Base-by-base conservation (phyloP, 331 rosid species). In the Quercus phellos region DNA sequence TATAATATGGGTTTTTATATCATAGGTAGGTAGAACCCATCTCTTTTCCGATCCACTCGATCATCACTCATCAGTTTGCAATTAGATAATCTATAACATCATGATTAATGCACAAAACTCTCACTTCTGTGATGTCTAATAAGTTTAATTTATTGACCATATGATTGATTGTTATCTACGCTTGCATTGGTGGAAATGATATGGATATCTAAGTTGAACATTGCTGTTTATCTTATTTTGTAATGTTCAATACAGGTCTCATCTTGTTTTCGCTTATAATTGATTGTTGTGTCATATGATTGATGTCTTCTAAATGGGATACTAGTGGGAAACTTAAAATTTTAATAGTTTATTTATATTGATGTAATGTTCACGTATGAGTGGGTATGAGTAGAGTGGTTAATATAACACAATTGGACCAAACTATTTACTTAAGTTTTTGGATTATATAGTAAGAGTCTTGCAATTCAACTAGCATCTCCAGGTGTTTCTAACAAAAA, bases 291-390 rank as follows among this genome's bases (percentile, higher is more conserved):
- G 2, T 22, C 64, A 58, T n/a, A 10, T 58, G 24, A 58, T 58
- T 61, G 73, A 1, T 66, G 74, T 58, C 68, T 64, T 73, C 56
- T n/a, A 55, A 69, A 18, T 74, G 77, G 78, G 68, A 70, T 70
- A 18, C 68, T 79, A 50, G 8, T 9, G 53, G 18, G 16, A 46
- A 46, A 12, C 4, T 13, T 3, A 46, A 46, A 46, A 13, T 46
- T 73, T 35, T 46, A 64, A 27, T 35, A 76, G 9, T 58, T 60
- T 77, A 29, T 55, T 12, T 77, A 34, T 24, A 12, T 70, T n/a
- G 46, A 38, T 38, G 46, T 8, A 38, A 38, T 8, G 12, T 38
- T 38, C 12, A 38, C 9, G 46, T 38, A 8, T 38, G 46, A 38
- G 46, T 38, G 46, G 46, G 12, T 38, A 8, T 38, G 46, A 38